Conservation (phyloP, 2,329 filamentous ascomycete species). For the Aureobasidium namibiae region DNA sequence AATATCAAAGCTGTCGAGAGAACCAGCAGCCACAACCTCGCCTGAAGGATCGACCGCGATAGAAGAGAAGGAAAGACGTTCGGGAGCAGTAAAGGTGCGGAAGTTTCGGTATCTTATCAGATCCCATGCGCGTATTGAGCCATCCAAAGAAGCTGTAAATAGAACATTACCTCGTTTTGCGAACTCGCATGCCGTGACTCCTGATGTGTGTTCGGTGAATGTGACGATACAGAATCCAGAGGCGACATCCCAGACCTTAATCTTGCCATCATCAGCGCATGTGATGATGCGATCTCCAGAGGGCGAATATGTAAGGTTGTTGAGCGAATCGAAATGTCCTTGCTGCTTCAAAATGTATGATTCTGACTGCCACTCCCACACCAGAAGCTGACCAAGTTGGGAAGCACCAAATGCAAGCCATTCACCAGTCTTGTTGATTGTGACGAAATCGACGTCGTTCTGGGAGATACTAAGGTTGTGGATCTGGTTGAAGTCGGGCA, state of each 20-base stretch:
- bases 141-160: constrained; percentile 91
- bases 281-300: constrained; percentile 91
- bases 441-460: constrained; percentile 90
- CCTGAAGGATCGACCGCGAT: constrained; percentile 95
- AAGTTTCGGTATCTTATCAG: constrained; percentile 94
- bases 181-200: constrained; percentile 90
- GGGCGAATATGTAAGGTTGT: constrained; percentile 83
- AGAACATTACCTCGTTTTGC: constrained; percentile 91
- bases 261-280: constrained; percentile 90
- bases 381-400: constrained; percentile 87
- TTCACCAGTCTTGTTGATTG: constrained; percentile 88
- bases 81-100: constrained; percentile 90
- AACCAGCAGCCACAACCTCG: constrained; percentile 91
- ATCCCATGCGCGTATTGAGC: constrained; percentile 93
- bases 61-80: constrained; percentile 82
- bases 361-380: constrained; percentile 99
- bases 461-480: constrained; percentile 92
- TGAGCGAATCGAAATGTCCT: constrained; percentile 94
- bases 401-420: constrained; percentile 97
- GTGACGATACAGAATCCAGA: constrained; percentile 98
- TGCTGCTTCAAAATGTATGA: constrained; percentile 98
- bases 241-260: constrained; percentile 96
- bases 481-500: constrained; percentile 92
- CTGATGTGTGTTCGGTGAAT: constrained; percentile 92
- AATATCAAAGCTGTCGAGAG: constrained; percentile 91